Evolutionary conservation across 2,329 filamentous ascomycete species (phyloP).

Genomic region (Alternaria dauci): DNA sequence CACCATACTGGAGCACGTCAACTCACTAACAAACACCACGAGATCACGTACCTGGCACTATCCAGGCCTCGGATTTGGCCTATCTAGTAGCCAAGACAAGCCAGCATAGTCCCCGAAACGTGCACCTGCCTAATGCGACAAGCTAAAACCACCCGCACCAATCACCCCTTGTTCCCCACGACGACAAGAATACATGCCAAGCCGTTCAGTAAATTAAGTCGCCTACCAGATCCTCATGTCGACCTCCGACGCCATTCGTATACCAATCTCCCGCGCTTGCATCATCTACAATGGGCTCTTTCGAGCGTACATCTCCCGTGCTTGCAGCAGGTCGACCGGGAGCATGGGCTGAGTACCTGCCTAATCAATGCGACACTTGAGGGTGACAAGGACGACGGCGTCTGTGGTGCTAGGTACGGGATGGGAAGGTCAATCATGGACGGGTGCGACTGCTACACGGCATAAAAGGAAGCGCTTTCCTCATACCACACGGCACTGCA

Average conservation of each 20-base stretch:
- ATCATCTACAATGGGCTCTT: constrained; percentile 16
- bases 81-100: constrained; percentile 19
- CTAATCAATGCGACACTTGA: constrained; percentile 24
- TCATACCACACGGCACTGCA: constrained; percentile 6
- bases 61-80: constrained; percentile 21
- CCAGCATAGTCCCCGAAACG: constrained; percentile 10
- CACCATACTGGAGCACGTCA: constrained; percentile 20
- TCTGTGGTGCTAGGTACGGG: constrained; percentile 19
- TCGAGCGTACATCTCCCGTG: constrained; percentile 33
- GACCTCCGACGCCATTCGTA: constrained; percentile 15
- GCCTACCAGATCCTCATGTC: constrained; percentile 28
- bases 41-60: constrained; percentile 16
- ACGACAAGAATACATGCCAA: constrained; percentile 28
- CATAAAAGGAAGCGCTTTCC: constrained; percentile 25
- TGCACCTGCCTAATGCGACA: constrained; percentile 16
- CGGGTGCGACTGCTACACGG: background rate
- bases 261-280: constrained; percentile 31
- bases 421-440: constrained; percentile 31
- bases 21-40: constrained; percentile 20
- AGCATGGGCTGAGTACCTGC: constrained; percentile 32
- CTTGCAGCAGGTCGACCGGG: constrained; percentile 22
- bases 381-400: constrained; percentile 11
- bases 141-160: constrained; percentile 23
- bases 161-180: constrained; percentile 19
- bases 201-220: constrained; percentile 37